phyloP scores from a whole-genome alignment of 306 rosid species.

The Adenanthera pavonina region DNA sequence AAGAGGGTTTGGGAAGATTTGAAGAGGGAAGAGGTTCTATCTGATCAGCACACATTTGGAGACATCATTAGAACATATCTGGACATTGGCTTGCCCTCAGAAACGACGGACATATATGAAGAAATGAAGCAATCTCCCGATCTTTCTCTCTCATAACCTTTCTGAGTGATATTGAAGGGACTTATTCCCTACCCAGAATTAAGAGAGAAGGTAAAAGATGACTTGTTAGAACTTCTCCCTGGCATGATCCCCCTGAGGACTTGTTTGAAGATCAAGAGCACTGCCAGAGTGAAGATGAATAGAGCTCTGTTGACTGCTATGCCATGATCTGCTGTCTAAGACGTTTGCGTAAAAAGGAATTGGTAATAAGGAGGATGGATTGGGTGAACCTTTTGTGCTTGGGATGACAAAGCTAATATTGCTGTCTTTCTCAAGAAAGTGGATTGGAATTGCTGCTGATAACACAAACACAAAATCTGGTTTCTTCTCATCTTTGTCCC shows the following conservation, averaged over 20 bases:
- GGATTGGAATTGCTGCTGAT: not conserved
- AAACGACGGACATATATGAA: constrained; percentile 78
- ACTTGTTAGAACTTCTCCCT: constrained; percentile 85
- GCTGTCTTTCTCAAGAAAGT: not conserved
- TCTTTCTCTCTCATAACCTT: constrained; percentile 80
- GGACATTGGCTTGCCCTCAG: constrained; percentile 68
- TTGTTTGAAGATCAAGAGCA: constrained; percentile 74
- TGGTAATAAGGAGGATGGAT: not conserved
- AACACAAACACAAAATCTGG: not conserved
- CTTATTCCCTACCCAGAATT: constrained; percentile 84
- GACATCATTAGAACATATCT: constrained; percentile 75
- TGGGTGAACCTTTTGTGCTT: not conserved
- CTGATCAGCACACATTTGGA: constrained; percentile 97
- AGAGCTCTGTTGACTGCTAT: not conserved
- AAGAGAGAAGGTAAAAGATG: constrained; percentile 80
- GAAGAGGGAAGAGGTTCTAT: constrained; percentile 69
- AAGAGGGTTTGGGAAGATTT: constrained; percentile 87
- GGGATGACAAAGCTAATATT: not conserved
- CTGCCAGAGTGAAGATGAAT: constrained; percentile 41
- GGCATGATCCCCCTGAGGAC: constrained; percentile 91
- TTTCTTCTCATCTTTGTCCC: not conserved
- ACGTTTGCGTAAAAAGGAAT: not conserved
- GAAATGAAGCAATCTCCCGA: constrained; percentile 90
- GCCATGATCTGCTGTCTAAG: constrained; percentile 11
- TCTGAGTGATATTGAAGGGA: constrained; percentile 86